Base-by-base conservation (phyloP, 305 asterid genomes). In the Salvia sclarea region DNA sequence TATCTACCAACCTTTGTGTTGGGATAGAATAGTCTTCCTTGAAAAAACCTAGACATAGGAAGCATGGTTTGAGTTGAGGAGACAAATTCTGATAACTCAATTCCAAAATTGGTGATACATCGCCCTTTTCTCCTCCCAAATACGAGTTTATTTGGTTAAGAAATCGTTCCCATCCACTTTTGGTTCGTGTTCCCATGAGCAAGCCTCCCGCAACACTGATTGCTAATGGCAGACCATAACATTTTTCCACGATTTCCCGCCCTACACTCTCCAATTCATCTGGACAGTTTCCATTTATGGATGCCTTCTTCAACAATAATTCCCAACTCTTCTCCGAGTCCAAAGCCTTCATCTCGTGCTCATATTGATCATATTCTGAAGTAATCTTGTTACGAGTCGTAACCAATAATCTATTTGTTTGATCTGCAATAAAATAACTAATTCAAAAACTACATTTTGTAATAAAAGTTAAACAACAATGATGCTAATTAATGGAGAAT, bases 161-260 rank as follows among this genome's bases (percentile, higher is more conserved):
- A 13, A 43, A 17, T 43, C 5, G 2, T 8, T 43, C 49, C 49
- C 49, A 43, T 5, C 5, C 49, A 14, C 16, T 52, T 31, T 7
- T 13, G 16, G 47, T 18, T 17, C 14, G 4, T 21, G 16, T 60
- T 2, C 45, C 8, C 25, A 1, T 3, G 3, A 66, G 0, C 3
- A 66, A 5, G 5, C 72, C 72, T 38, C 72, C 72, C 0, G 25
- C 30, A 6, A 66, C 31, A 0, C 0, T 38, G 54, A 66, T 66
- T 22, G 71, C 41, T 4, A 66, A 53, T 52, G 63, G 71, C 16
- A 66, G 64, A 24, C 55, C 72, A 6, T 6, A 13, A 24, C 64
- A 66, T 7, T 30, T 50, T 13, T 14, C 9, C 52, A 66, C 4
- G 48, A 50, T 50, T n/a, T 12, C n/a, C 20, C 22, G 14, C 25